These are phyloP conservation scores for Tubosaeta sp. DNA, from an alignment of 768 basidiomycete species.

Conservation along the genomic window DNA sequence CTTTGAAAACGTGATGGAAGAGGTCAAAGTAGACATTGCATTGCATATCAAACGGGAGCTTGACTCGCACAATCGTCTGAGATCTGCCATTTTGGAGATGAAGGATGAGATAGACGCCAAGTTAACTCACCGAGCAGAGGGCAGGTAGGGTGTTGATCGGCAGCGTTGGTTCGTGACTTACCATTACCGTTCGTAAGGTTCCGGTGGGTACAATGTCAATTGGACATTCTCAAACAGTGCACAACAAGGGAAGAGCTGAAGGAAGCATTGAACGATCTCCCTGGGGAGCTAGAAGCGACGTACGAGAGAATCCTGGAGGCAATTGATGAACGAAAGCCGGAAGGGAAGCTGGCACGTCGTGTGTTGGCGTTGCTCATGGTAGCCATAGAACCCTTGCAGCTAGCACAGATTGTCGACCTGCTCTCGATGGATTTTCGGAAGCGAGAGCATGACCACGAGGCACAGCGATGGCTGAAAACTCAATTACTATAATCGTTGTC, in stretches of 20 bases:
- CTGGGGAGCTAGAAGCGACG: not conserved
- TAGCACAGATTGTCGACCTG: not conserved
- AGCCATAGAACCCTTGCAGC: not conserved
- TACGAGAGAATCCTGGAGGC: slow-evolving; percentile 2
- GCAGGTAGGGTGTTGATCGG: not conserved
- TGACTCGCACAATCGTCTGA: not conserved
- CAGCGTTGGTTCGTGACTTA: not conserved
- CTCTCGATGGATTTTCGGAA: not conserved
- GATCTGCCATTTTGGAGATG: not conserved
- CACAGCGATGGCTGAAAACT: no score
- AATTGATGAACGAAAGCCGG: not conserved
- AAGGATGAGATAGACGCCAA: not conserved
- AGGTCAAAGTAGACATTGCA: not conserved
- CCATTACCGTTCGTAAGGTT: not conserved
- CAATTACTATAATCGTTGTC: not conserved
- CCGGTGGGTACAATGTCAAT: slow-evolving; percentile 5
- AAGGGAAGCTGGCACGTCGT: not conserved
- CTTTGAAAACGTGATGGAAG: not conserved
- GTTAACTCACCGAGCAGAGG: not conserved
- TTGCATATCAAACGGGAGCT: not conserved
- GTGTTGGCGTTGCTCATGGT: not conserved
- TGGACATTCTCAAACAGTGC: not conserved
- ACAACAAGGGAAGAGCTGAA: not conserved
- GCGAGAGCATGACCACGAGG: not conserved
- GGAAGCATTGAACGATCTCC: not conserved